Conservation (phyloP, 805 yeast genomes). For the Yarrowia bubula region DNA sequence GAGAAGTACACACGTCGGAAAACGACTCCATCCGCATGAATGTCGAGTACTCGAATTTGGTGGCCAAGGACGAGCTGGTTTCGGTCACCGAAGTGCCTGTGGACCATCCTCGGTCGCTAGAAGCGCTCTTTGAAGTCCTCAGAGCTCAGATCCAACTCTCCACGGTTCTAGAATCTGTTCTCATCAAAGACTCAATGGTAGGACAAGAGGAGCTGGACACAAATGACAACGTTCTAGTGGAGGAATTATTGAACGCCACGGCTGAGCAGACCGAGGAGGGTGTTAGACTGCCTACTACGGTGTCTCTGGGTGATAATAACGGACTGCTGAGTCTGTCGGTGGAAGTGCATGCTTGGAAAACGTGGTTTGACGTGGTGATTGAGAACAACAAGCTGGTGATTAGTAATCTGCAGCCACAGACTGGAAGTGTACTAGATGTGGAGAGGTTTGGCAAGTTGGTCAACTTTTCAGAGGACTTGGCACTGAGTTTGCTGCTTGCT, state of each 20-base stretch:
- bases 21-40: constrained; percentile 27
- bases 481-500: background rate
- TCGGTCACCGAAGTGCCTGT: constrained; percentile 36
- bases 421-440: background rate
- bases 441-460: background rate
- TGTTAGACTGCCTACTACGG: background rate
- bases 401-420: background rate
- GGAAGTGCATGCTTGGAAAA: constrained; percentile 14
- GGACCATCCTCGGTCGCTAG: constrained; percentile 36
- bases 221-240: constrained; percentile 17
- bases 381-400: background rate
- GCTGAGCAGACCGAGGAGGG: background rate
- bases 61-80: constrained; percentile 34
- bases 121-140: constrained; percentile 32
- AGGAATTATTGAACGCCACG: constrained; percentile 19
- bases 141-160: constrained; percentile 30
- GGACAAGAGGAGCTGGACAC: constrained; percentile 12
- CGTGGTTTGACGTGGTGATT: constrained; percentile 10
- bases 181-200: constrained; percentile 14
- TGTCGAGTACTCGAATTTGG: constrained; percentile 33
- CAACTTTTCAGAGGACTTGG: constrained; percentile 11
- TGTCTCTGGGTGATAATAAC: constrained; percentile 17
- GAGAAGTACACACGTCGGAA: constrained; percentile 15
- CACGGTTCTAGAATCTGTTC: constrained; percentile 29
- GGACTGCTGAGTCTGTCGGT: constrained; percentile 12